Conservation (phyloP, 306 rosid species). For the Cicer arietinum region DNA sequence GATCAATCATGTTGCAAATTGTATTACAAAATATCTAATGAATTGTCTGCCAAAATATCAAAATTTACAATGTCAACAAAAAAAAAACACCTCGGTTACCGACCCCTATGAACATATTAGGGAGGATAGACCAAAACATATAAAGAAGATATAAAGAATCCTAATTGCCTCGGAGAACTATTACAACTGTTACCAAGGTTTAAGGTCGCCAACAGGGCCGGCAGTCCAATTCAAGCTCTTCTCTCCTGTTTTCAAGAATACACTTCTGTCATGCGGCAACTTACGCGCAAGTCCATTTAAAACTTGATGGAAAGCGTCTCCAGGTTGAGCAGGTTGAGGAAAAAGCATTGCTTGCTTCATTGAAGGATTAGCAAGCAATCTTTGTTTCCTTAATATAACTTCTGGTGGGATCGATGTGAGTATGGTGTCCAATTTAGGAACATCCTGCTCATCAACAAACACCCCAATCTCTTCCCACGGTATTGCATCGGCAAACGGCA, state of each 20-base stretch:
- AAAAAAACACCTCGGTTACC: conserved; percentile 47
- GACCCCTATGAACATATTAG: conserved; percentile 47
- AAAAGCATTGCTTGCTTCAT: conserved; percentile 99
- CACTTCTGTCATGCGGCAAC: conserved; percentile 68
- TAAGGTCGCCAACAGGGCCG: conserved; percentile 88
- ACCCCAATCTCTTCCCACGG: conserved; percentile 99
- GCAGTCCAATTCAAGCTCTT: conserved; percentile 91
- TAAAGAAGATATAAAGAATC: conserved; percentile 36
- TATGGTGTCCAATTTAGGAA: conserved; percentile 81
- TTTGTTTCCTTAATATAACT: conserved; percentile 80
- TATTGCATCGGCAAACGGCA: conserved; percentile 97
- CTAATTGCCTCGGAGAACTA: conserved; percentile 37
- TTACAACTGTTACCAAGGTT: conserved; percentile 69
- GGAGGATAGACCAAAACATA: conserved; percentile 44
- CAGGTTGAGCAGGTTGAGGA: conserved; percentile 89
- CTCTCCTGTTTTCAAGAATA: conserved; percentile 71
- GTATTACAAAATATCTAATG: conserved; percentile 42
- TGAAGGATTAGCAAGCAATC: conserved; percentile 95
- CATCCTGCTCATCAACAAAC: conserved; percentile 84
- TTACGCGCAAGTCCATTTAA: conserved; percentile 94
- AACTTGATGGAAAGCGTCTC: conserved; percentile 96
- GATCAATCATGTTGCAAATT: conserved; percentile 34
- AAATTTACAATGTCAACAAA: conserved; percentile 54
- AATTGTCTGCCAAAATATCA: conserved; percentile 34
- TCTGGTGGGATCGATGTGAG: conserved; percentile 92